Evolutionary conservation across 2,329 filamentous ascomycete species (phyloP), one percentile per base, ranked within the genome.

Genomic region (Trichoderma semiorbis): DNA sequence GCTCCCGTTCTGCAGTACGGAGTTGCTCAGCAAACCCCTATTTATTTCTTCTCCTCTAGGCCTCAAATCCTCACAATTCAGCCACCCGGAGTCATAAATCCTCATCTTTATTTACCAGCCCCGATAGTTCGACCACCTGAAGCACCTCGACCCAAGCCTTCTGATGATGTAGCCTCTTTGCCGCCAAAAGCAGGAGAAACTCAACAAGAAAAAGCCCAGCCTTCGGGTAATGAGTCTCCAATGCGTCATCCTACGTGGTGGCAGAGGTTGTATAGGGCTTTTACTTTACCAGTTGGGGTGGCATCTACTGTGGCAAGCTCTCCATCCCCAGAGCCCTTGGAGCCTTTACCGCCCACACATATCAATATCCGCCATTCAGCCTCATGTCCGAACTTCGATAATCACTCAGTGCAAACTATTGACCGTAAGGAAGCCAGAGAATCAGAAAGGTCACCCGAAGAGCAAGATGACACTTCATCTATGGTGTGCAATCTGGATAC

Each of bases 251-350:
- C 74, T 28, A 75, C 72, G 7, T 81, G 79, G 79, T 72, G 74
- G 26, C 79, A 80, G 57, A 72, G 77, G 16, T 11, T 82, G 1
- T 63, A 73, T 63, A 75, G 75, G 12, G 73, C 74, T 1, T 74
- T 82, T 34, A 75, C 74, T 5, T 64, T 81, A 16, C 80, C 80
- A 2, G 21, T 76, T 1, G 81, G 81, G 6, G 79, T 75, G 70
- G 80, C 79, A 7, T 82, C 80, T 0, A 83, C 81, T 1, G 79
- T 83, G 63, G 75, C 74, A 32, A 80, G 75, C 50, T 75, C 74
- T n/a, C 79, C 79, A 2, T 24, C 39, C 7, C 72, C 75, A 16
- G 74, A 70, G 28, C 74, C 75, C 26, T 73, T 74, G 8, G 74
- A 69, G 21, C 74, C 75, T 32, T 73, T 74, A 11, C 7, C 43